These are phyloP conservation scores for Samsoniella hepiali DNA, from an alignment of 2,329 filamentous ascomycete species.

Conservation along the genomic window DNA sequence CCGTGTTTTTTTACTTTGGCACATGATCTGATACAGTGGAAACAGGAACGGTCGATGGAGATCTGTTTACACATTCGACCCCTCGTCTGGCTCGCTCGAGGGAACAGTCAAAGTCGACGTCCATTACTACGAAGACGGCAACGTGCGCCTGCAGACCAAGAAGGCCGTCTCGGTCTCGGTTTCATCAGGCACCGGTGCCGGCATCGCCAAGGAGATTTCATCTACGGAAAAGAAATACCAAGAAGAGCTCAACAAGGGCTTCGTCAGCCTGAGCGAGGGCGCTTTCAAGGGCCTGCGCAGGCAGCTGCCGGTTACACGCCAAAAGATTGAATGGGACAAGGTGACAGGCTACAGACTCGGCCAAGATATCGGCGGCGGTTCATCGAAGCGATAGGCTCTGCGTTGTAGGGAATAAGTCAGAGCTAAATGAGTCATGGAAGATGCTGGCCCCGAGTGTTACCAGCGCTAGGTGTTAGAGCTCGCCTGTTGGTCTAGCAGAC, in stretches of 20 bases:
- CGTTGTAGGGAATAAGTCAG: not conserved
- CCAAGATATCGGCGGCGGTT: constrained; percentile 72
- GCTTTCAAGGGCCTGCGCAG: constrained; percentile 90
- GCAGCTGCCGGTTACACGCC: constrained; percentile 91
- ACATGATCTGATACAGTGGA: constrained; percentile 21
- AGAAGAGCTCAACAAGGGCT: constrained; percentile 90
- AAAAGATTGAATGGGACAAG: constrained; percentile 99
- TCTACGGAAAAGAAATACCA: constrained; percentile 87
- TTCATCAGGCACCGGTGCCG: constrained; percentile 60
- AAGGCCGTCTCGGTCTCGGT: constrained; percentile 66
- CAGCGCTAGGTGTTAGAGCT: not conserved
- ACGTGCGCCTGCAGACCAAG: constrained; percentile 87
- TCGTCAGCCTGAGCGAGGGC: constrained; percentile 83
- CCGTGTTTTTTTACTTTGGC: not conserved
- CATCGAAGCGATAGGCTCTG: constrained; percentile 46
- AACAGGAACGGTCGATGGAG: constrained; percentile 93
- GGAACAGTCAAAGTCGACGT: constrained; percentile 91
- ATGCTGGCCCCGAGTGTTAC: not conserved
- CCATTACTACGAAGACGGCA: constrained; percentile 99
- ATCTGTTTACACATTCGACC: constrained; percentile 76
- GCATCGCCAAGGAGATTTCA: constrained; percentile 75
- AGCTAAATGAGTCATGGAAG: not conserved
- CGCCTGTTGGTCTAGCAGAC: not conserved
- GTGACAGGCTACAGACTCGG: constrained; percentile 87
- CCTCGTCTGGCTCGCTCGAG: constrained; percentile 63